Evolutionary conservation across 2,329 filamentous ascomycete genomes (phyloP), one percentile per base, ranked within the genome.

Genomic region (Kalaharituber pfeilii): DNA sequence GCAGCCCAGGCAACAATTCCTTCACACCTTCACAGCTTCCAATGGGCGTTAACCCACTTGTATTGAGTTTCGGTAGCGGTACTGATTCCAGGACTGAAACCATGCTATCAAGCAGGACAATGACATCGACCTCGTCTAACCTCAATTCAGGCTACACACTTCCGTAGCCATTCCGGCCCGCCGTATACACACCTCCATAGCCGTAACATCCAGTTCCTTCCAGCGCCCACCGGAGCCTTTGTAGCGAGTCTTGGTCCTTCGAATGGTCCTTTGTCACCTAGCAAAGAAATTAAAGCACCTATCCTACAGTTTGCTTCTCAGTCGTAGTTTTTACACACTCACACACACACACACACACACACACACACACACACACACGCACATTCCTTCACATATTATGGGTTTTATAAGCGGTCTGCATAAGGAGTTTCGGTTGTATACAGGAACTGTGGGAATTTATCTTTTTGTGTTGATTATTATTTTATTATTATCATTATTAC

Each of bases 1-100:
- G 62, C 62, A 29, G 62, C 62, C 5, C 62, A 63, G 47, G 62
- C 62, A 7, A 64, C 62, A 8, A 56, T 64, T n/a, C 62, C 62
- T 9, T n/a, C n/a, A n/a, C n/a, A n/a, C n/a, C n/a, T n/a, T 52
- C 53, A 24, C 55, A 55, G 18, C 52, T 53, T 36, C 52, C 45
- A 7, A 50, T 55, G 13, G 49, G 36, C 8, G 30, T 20, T 15
- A 49, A 25, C 5, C 45, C 53, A 18, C 49, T 54, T 36, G 55
- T 52, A 2, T 25, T 55, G 27, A 53, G 55, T 11, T n/a, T n/a
- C n/a, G n/a, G n/a, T n/a, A n/a, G n/a, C n/a, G 57, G 51, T 3
- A 20, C 50, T 24, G 56, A 56, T 22, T 58, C 56, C 18, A 53
- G 59, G 20, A 56, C 56, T 29, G 58, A 50, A 2, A 61, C 59